phyloP scores from a whole-genome alignment of 495 filamentous ascomycete species.

The Trichoderma parareesei region DNA sequence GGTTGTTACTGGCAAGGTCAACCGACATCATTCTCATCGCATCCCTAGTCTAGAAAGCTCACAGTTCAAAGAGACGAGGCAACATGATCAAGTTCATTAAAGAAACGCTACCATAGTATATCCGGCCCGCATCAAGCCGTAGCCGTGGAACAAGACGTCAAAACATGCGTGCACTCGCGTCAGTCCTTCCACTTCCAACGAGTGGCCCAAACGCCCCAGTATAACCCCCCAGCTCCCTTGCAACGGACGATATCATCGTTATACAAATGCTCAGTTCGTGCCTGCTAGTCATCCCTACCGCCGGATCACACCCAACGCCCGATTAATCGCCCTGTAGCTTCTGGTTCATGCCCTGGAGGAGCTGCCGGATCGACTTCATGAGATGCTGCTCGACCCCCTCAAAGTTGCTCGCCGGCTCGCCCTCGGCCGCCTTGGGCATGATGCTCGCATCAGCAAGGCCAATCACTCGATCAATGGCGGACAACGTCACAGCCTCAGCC shows the following conservation, averaged over 20 bases:
- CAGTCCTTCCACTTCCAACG: neutral
- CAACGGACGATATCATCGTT: neutral
- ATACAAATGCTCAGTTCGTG: neutral
- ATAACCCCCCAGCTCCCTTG: neutral
- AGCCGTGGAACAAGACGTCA: neutral
- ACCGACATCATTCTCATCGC: too few relatives aligned
- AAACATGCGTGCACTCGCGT: neutral
- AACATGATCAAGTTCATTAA: neutral
- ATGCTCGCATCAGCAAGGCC: conserved; percentile 25
- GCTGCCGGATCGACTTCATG: conserved; percentile 5
- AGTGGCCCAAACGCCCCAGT: neutral
- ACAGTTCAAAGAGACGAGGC: too few relatives aligned
- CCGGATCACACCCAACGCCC: too few relatives aligned
- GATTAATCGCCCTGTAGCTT: neutral
- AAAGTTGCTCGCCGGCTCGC: conserved; percentile 7
- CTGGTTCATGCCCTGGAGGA: conserved; percentile 2
- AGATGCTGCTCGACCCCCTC: conserved; percentile 1
- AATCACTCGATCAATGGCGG: conserved; percentile 29
- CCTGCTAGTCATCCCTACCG: neutral
- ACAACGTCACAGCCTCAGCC: conserved; percentile 26
- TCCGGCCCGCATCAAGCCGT: neutral
- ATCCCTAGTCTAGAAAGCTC: too few relatives aligned
- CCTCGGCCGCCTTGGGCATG: conserved; percentile 2
- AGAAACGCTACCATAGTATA: conserved; percentile 3
- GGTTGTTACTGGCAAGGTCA: too few relatives aligned